Evolutionary conservation across 495 filamentous ascomycete genomes (phyloP).

Genomic region (Cudoniella acicularis): DNA sequence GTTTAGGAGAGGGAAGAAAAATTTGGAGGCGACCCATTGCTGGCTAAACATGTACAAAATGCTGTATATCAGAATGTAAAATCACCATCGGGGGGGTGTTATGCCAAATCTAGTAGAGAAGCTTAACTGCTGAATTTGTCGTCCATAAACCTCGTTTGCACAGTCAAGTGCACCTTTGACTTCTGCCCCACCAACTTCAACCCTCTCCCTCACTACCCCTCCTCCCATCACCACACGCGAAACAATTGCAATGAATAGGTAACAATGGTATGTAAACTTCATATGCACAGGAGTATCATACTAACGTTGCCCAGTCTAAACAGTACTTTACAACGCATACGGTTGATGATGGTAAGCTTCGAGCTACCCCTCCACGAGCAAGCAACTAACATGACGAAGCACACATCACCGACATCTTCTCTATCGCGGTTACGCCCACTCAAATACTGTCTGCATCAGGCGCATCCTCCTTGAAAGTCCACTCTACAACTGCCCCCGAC

Average conservation of each 20-base stretch:
- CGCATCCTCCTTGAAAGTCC: constrained; percentile 70
- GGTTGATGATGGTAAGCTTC: constrained; percentile 69
- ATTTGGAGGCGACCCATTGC: background rate
- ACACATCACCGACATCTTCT: constrained; percentile 86
- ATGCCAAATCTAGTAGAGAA: too few species aligned
- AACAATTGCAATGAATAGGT: constrained; percentile 23
- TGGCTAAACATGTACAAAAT: background rate
- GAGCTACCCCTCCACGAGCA: constrained; percentile 14
- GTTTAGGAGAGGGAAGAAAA: constrained; percentile 5
- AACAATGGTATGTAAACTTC: constrained; percentile 36
- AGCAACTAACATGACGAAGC: constrained; percentile 46
- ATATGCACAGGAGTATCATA: background rate
- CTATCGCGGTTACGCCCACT: constrained; percentile 74
- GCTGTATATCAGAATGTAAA: background rate
- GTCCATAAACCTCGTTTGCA: too few species aligned
- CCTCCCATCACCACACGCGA: background rate
- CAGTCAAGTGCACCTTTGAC: background rate
- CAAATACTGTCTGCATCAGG: constrained; percentile 80
- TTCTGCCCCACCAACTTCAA: constrained; percentile 22
- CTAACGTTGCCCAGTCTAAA: constrained; percentile 65
- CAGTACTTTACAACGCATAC: constrained; percentile 94
- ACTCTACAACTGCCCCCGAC: constrained; percentile 63
- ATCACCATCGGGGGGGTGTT: too few species aligned
- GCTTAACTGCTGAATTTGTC: too few species aligned
- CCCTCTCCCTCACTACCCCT: constrained; percentile 1